Conservation (phyloP, 2,329 filamentous ascomycete genomes). For the Colletotrichum spaethianum region DNA sequence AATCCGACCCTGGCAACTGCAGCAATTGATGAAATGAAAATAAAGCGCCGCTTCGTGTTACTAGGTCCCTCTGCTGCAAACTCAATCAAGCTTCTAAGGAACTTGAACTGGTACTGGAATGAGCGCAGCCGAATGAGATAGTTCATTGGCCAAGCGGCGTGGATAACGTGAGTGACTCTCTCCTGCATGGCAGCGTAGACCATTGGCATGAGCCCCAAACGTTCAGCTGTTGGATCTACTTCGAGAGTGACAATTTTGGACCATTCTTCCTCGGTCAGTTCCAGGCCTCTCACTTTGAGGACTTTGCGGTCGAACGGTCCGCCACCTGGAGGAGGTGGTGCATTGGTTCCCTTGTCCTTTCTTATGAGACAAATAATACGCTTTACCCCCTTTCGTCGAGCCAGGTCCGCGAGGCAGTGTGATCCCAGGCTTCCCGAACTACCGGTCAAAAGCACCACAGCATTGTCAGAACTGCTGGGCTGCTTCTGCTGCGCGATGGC, state of each 20-base stretch:
- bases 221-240: conserved; percentile 39
- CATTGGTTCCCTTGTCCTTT: neutral
- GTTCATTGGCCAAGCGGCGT: conserved; percentile 47
- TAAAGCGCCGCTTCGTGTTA: neutral
- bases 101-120: conserved; percentile 44
- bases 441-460: conserved; percentile 45
- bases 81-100: conserved; percentile 42
- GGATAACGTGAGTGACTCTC: conserved; percentile 43
- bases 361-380: conserved; percentile 9
- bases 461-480: too few species aligned
- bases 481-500: too few species aligned
- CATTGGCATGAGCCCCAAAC: conserved; percentile 39
- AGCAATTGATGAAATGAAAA: neutral
- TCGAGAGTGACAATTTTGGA: conserved; percentile 40
- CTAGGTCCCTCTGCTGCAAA: conserved; percentile 23
- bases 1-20: conserved; percentile 21
- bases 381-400: conserved; percentile 28
- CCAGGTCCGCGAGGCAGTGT: conserved; percentile 39
- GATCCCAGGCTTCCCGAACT: conserved; percentile 43
- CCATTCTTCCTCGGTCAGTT: conserved; percentile 34
- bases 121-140: conserved; percentile 42
- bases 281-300: conserved; percentile 32
- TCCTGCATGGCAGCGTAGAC: conserved; percentile 35
- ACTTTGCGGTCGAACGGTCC: conserved; percentile 15
- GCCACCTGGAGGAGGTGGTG: neutral